Percentiles rank a stretch among this genome's conserved stretches.
Evolutionary conservation across 495 filamentous ascomycete genomes (phyloP).

Genomic region (Aspergillus biplanus): DNA sequence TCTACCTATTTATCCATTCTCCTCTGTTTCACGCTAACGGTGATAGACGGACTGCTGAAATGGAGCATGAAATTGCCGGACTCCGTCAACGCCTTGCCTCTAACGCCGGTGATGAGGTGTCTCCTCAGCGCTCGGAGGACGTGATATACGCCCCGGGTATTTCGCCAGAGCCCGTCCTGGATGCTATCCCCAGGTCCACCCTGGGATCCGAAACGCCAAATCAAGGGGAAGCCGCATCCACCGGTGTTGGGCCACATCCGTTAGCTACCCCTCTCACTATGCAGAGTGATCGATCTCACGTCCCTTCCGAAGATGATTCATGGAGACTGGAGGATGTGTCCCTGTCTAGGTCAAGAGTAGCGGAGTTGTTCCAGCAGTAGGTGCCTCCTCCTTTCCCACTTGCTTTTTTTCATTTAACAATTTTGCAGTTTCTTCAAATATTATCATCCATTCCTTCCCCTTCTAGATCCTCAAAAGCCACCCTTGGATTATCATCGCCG

Average conservation of each 20-base stretch:
- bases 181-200: too few species aligned
- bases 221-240: conserved; percentile 28
- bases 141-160: conserved; percentile 36
- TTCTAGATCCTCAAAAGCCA: conserved; percentile 70
- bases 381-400: background rate
- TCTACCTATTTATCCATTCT: background rate
- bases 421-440: conserved; percentile 65
- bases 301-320: conserved; percentile 42
- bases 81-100: conserved; percentile 47
- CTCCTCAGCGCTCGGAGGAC: conserved; percentile 46
- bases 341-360: conserved; percentile 42
- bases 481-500: conserved; percentile 78
- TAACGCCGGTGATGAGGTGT: conserved; percentile 36
- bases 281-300: conserved; percentile 43
- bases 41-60: conserved; percentile 52
- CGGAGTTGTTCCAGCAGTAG: conserved; percentile 50
- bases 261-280: conserved; percentile 45
- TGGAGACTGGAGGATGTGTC: conserved; percentile 51
- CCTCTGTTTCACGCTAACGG: background rate
- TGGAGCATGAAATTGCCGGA: conserved; percentile 53
- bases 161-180: conserved; percentile 27
- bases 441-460: conserved; percentile 86
- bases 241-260: conserved; percentile 39
- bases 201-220: too few species aligned
- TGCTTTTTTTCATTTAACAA: conserved; percentile 17